Base-by-base conservation (phyloP, 1,284 basidiomycete genomes). In the Testicularia cyperi region DNA sequence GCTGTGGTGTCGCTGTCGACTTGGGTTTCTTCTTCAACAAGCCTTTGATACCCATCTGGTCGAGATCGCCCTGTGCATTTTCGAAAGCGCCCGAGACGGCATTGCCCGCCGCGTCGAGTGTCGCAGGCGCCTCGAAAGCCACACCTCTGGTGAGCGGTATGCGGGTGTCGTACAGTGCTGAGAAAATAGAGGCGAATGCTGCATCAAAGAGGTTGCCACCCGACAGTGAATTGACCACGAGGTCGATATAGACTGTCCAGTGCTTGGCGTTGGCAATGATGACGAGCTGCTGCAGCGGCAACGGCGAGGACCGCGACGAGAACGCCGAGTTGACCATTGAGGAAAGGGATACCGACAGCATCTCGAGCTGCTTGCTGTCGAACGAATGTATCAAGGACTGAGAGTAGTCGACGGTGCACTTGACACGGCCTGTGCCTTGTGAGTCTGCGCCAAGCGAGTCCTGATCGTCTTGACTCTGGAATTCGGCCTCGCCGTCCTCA, bases 161-260 rank as follows among this genome's bases (percentile, higher is more conserved):
- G 9, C 65, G 63, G 5, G 63, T 60, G 21, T 68, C 55, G 44
- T 63, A 66, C 28, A 74, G 54, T 2, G 71, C 71, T 4, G 60
- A 43, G 28, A 60, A 70, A 22, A 69, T 56, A 25, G 68, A 51
- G 1, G 70, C 69, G 35, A 74, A 70, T 9, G 68, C 40, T 6
- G 70, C 48, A 28, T 74, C 71, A 24, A 68, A 61, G 12, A 72
- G 45, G 37, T 74, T 74, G 28, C 71, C 71, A 12, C 70, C 71
- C 15, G 67, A 65, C 9, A 68, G 48, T 6, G 66, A 68, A 40
- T 58, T 56, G 48, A 74, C 53, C 15, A 61, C 41, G 6, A 68
- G 41, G 32, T 74, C 70, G 29, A 74, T 52, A 46, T 68, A 60
- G 36, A 74, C 44, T 30, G 51, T 56, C 71, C 71, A 74, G 53